These are phyloP conservation scores for Talaromyces marneffei DNA, from an alignment of 2,329 filamentous ascomycete species.

Conservation along the genomic window DNA sequence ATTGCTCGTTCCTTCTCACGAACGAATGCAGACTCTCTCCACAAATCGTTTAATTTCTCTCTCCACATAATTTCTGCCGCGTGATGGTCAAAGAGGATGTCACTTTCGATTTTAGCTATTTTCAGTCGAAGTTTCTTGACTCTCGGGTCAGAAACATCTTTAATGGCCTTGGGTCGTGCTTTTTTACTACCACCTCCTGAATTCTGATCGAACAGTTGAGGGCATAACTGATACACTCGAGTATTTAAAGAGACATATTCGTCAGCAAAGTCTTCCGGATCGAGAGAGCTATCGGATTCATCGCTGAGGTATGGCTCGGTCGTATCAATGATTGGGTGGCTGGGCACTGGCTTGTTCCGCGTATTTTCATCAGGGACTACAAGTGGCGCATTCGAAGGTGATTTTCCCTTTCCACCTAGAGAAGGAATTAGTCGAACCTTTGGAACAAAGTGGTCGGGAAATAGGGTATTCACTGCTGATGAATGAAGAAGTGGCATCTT, in stretches of 20 bases:
- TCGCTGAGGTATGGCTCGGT: conserved; percentile 23
- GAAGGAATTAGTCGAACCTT: conserved; percentile 18
- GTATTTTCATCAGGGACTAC: conserved; percentile 21
- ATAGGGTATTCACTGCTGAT: conserved; percentile 28
- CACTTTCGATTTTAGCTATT: conserved; percentile 68
- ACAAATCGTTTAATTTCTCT: conserved; percentile 52
- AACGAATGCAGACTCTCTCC: conserved; percentile 50
- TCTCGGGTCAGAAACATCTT: conserved; percentile 36
- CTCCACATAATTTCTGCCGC: conserved; percentile 63
- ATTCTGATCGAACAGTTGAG: conserved; percentile 44
- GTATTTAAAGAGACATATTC: conserved; percentile 71
- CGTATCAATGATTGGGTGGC: conserved; percentile 23
- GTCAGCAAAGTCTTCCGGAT: conserved; percentile 68
- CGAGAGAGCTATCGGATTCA: conserved; percentile 59
- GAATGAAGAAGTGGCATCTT: conserved; percentile 31
- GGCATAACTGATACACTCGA: conserved; percentile 58
- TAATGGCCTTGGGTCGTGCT: conserved; percentile 21
- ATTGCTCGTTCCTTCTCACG: conserved; percentile 30
- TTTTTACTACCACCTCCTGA: conserved; percentile 37
- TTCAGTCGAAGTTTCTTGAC: conserved; percentile 66
- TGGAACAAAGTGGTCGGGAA: neutral
- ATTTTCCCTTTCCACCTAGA: conserved; percentile 27
- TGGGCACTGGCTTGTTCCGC: conserved; percentile 22
- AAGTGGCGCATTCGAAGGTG: conserved; percentile 23
- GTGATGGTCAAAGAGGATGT: conserved; percentile 66